A percentile compares a stretch with the other conserved stretches of the same genome.
These are phyloP conservation scores for Aspergillus ruber DNA, from an alignment of 2,329 filamentous ascomycete species.

Conservation along the genomic window DNA sequence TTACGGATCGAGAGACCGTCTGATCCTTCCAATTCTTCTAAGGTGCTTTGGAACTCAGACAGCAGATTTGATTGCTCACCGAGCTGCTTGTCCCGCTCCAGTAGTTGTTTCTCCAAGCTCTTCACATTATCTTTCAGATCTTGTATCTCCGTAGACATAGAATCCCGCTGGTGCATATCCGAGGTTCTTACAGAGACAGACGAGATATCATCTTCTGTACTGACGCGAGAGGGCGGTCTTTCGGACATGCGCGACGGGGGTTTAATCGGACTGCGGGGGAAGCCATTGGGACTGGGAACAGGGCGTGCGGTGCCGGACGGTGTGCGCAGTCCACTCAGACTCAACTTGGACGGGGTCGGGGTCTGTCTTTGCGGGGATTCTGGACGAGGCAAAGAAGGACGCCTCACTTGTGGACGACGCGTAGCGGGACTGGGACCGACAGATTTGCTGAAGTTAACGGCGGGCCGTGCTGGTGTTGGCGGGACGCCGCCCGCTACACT, in stretches of 20 bases:
- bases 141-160: conserved; percentile 22
- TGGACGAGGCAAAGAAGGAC: conserved; percentile 75
- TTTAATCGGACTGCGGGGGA: conserved; percentile 37
- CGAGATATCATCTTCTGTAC: conserved; percentile 31
- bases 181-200: conserved; percentile 20
- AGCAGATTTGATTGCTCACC: conserved; percentile 77
- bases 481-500: conserved; percentile 50
- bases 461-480: conserved; percentile 58
- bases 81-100: conserved; percentile 81
- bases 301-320: conserved; percentile 43
- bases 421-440: conserved; percentile 67
- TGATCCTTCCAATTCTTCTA: conserved; percentile 75
- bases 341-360: conserved; percentile 51
- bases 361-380: conserved; percentile 64
- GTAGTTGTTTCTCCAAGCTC: conserved; percentile 64
- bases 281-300: conserved; percentile 35
- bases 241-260: conserved; percentile 32
- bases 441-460: conserved; percentile 83
- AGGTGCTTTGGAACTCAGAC: conserved; percentile 80
- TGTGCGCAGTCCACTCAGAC: conserved; percentile 49
- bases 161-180: conserved; percentile 20
- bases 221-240: conserved; percentile 34
- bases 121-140: conserved; percentile 65
- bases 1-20: conserved; percentile 71
- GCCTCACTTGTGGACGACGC: conserved; percentile 58